These are phyloP conservation scores for Zangia roseola DNA, from an alignment of 768 basidiomycete species.

Conservation along the genomic window DNA sequence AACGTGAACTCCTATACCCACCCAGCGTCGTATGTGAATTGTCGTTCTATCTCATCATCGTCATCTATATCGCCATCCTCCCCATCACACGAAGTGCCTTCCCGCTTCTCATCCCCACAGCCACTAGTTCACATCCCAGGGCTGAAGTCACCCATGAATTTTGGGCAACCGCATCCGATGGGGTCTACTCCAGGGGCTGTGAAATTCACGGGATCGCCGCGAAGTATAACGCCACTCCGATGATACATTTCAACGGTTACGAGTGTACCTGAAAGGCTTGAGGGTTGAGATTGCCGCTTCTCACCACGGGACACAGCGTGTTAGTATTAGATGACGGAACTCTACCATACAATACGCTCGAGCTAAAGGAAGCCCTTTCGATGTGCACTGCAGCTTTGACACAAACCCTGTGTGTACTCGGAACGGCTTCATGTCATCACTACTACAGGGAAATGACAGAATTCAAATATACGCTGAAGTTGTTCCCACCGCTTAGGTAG, in stretches of 20 bases:
- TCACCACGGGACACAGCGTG: background rate
- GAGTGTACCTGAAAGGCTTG: background rate
- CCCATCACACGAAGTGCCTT: constrained; percentile 21
- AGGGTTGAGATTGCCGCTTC: background rate
- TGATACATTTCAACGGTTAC: constrained; percentile 7
- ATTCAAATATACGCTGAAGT: constrained; percentile 3
- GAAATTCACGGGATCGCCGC: constrained; percentile 17
- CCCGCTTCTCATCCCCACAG: constrained; percentile 23
- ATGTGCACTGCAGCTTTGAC: constrained; percentile 13
- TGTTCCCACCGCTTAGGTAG: too few relatives aligned
- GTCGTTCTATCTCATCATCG: constrained; percentile 59
- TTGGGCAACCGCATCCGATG: constrained; percentile 13
- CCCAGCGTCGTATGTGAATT: constrained; percentile 42
- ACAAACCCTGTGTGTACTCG: constrained; percentile 7
- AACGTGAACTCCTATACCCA: constrained; percentile 11
- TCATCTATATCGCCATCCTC: constrained; percentile 52
- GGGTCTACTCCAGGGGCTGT: constrained; percentile 13
- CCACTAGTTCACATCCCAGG: constrained; percentile 15
- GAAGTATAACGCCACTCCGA: constrained; percentile 27
- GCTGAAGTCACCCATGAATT: constrained; percentile 8
- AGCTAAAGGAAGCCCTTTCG: background rate
- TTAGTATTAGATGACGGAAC: background rate
- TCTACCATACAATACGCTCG: background rate
- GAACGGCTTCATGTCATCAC: constrained; percentile 16
- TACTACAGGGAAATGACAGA: constrained; percentile 16